Conservation (phyloP, 2,329 filamentous ascomycete genomes). For the Saccharata proteae region DNA sequence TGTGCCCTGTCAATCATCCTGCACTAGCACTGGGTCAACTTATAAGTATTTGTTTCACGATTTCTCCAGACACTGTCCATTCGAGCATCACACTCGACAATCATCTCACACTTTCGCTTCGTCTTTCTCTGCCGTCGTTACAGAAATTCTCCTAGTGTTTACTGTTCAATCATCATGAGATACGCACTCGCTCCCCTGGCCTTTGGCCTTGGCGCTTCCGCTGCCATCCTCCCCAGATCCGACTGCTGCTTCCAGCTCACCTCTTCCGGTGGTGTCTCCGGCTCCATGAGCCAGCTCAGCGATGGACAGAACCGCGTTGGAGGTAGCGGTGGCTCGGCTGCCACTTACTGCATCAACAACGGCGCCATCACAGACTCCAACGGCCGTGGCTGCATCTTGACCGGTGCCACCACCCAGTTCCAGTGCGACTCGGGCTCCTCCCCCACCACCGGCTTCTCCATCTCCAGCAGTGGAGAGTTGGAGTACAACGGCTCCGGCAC, state of each 20-base stretch:
- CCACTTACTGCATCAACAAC: constrained; percentile 43
- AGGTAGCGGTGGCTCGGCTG: constrained; percentile 30
- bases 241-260: constrained; percentile 40
- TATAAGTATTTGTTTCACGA: too few species aligned
- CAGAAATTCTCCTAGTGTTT: too few species aligned
- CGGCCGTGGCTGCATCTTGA: constrained; percentile 51
- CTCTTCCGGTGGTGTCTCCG: constrained; percentile 36
- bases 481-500: constrained; percentile 37
- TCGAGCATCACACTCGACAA: too few species aligned
- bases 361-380: constrained; percentile 41
- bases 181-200: constrained; percentile 11
- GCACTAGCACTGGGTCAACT: too few species aligned
- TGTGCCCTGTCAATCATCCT: too few species aligned
- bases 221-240: constrained; percentile 9
- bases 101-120: too few species aligned
- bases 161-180: too few species aligned
- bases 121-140: too few species aligned
- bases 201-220: constrained; percentile 13
- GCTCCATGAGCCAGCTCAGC: constrained; percentile 46
- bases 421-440: constrained; percentile 47
- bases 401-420: constrained; percentile 45
- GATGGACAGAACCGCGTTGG: constrained; percentile 53
- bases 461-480: constrained; percentile 41
- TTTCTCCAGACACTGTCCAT: too few species aligned
- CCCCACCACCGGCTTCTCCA: constrained; percentile 43